Evolutionary conservation across 441 rosid genomes (phyloP), one percentile per base, ranked within the genome.

Genomic region (Adansonia gregorii): DNA sequence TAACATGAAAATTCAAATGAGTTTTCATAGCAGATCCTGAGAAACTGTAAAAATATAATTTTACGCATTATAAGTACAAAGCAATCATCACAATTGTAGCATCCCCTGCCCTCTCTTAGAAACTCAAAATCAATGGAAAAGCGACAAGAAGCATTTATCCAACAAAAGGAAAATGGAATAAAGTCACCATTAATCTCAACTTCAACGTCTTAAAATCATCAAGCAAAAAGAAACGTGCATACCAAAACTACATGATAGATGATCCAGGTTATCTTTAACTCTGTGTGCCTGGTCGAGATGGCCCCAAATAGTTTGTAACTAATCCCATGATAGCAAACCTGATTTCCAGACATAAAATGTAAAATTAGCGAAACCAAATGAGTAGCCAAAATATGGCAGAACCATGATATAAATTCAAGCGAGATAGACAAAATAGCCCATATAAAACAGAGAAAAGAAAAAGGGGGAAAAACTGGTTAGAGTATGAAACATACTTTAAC

Each of bases 291-390:
- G 94, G 90, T 83, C 94, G 94, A 76, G 92, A 75, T 69, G 95
- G 92, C 8, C 98, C 98, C 43, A 93, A 78, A 89, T 92, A 93
- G 84, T 92, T 95, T 78, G 98, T 90, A 72, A 90, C 98, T 88
- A 93, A 80, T 45, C 98, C 98, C 98, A 95, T 95, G 71, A 95
- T 83, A 46, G 97, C 98, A 86, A 93, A 95, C 98, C 98, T 94
- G 90, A 76, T 76, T 20, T 35, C 22, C 31, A 73, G 55, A 43
- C 22, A 74, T 14, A 68, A 71, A 74, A 20, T 52, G 19, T 69
- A 17, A 65, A 27, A 64, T 67, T 61, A 48, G 7, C 2, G 67
- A 20, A 63, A 48, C 0, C 3, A 43, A 46, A 51, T 24, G 43
- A 17, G 45, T 10, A 48, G 49, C 41, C 48, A 14, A n/a, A 15